Evolutionary conservation across 306 rosid genomes (phyloP).

Genomic region (Rosa persica): DNA sequence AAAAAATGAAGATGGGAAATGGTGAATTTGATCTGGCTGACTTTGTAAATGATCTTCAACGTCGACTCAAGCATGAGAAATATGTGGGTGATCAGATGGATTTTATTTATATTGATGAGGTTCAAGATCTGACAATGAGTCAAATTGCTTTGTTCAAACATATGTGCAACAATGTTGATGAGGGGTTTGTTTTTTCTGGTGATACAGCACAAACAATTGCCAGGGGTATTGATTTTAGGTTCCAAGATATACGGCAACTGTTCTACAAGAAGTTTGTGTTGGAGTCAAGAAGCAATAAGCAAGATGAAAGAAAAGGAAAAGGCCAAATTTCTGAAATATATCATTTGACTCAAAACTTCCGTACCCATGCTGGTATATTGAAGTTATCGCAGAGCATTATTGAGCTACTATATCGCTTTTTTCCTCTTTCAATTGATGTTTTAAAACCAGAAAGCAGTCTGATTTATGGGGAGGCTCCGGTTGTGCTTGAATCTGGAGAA

Average conservation of each 20-base stretch:
- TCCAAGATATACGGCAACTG: conserved; percentile 51
- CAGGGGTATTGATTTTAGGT: conserved; percentile 60
- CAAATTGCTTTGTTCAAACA: conserved; percentile 52
- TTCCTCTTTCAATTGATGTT: conserved; percentile 31
- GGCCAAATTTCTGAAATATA: conserved; percentile 15
- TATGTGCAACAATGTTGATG: conserved; percentile 29
- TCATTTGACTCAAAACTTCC: conserved; percentile 48
- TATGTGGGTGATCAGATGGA: conserved; percentile 53
- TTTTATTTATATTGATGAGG: conserved; percentile 68
- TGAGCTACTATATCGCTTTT: conserved; percentile 50
- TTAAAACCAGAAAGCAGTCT: conserved; percentile 35
- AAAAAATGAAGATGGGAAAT: conserved; percentile 51
- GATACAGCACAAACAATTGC: conserved; percentile 52
- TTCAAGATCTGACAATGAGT: conserved; percentile 62
- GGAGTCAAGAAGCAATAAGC: conserved; percentile 3
- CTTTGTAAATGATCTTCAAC: conserved; percentile 60
- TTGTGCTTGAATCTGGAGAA: conserved; percentile 43
- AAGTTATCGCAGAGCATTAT: conserved; percentile 53
- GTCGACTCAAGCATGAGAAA: conserved; percentile 31
- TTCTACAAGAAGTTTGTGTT: conserved; percentile 31
- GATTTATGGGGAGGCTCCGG: conserved; percentile 45
- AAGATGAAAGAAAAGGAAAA: background rate
- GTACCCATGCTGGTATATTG: conserved; percentile 37
- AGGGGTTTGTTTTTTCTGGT: conserved; percentile 34
- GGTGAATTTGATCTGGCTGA: conserved; percentile 74